Percentiles rank a stretch among this genome's conserved stretches.
Evolutionary conservation across 2,329 filamentous ascomycete genomes (phyloP).

Genomic region (Talaromyces verruculosus): DNA sequence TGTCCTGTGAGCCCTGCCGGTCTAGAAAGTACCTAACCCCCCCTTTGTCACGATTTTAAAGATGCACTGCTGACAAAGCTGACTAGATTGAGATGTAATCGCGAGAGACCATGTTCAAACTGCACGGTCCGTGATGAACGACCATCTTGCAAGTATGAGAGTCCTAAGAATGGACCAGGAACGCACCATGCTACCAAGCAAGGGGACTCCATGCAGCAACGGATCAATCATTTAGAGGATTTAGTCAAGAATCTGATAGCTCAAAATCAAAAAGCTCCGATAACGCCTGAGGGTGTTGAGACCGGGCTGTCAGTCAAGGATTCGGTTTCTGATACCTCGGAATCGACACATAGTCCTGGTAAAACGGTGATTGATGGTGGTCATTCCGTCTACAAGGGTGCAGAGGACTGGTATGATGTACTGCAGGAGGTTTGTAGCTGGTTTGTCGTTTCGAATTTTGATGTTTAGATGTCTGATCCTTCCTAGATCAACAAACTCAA

Average conservation of each 20-base stretch:
- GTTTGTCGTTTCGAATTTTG: background rate
- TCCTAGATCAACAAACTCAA: conserved; percentile 20
- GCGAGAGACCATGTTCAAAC: conserved; percentile 87
- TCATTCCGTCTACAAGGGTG: conserved; percentile 20
- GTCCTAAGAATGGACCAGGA: conserved; percentile 50
- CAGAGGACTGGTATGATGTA: conserved; percentile 22
- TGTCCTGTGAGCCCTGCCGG: conserved; percentile 88
- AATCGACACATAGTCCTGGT: conserved; percentile 7
- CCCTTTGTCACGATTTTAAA: background rate
- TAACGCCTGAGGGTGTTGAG: background rate
- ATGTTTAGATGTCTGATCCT: background rate
- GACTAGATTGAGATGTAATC: conserved; percentile 80
- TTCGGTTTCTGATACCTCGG: conserved; percentile 4
- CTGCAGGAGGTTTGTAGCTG: conserved; percentile 14
- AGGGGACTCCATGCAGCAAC: conserved; percentile 93
- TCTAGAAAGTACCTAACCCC: conserved; percentile 72
- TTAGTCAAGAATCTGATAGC: conserved; percentile 84
- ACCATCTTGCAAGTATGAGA: conserved; percentile 69
- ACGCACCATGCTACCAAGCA: background rate
- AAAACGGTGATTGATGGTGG: conserved; percentile 19
- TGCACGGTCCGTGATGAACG: conserved; percentile 85
- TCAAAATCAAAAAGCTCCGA: background rate
- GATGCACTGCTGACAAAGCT: conserved; percentile 22
- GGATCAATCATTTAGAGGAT: conserved; percentile 91
- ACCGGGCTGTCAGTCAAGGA: background rate